phyloP scores from a whole-genome alignment of 495 filamentous ascomycete genomes.

The Penicillium coffeae region DNA sequence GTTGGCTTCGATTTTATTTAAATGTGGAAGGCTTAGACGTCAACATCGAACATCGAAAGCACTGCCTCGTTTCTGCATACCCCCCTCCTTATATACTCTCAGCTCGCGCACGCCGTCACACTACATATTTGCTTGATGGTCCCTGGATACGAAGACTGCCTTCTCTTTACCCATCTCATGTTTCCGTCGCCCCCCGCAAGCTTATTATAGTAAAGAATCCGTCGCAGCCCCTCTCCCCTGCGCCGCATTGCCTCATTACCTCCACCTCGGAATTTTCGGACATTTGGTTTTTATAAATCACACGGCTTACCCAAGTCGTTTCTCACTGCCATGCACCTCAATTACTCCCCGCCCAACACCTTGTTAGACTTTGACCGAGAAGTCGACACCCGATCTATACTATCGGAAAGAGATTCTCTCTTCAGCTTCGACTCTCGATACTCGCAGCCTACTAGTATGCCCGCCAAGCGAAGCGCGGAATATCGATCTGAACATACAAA shows the following conservation, averaged over 20 bases:
- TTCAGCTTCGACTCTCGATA: neutral
- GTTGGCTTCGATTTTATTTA: neutral
- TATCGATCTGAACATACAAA: neutral
- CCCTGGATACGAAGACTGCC: neutral
- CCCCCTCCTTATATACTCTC: neutral
- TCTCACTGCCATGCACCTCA: constrained; percentile 12
- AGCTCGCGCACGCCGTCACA: neutral
- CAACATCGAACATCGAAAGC: neutral
- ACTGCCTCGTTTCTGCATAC: neutral
- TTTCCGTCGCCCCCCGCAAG: too few relatives aligned
- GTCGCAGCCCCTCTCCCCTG: neutral
- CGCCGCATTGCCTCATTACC: neutral
- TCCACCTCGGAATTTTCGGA: neutral
- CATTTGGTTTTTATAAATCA: neutral
- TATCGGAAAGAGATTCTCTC: neutral
- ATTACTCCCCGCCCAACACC: constrained; percentile 10
- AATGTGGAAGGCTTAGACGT: neutral
- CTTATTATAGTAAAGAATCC: neutral
- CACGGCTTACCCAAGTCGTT: neutral
- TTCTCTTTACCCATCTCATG: neutral
- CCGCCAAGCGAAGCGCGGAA: neutral
- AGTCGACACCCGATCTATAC: neutral
- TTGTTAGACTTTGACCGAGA: constrained; percentile 14
- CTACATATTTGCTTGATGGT: neutral
- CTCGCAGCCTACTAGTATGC: neutral